phyloP scores from a whole-genome alignment of 805 yeast genomes.

The Candida andamanensis region DNA sequence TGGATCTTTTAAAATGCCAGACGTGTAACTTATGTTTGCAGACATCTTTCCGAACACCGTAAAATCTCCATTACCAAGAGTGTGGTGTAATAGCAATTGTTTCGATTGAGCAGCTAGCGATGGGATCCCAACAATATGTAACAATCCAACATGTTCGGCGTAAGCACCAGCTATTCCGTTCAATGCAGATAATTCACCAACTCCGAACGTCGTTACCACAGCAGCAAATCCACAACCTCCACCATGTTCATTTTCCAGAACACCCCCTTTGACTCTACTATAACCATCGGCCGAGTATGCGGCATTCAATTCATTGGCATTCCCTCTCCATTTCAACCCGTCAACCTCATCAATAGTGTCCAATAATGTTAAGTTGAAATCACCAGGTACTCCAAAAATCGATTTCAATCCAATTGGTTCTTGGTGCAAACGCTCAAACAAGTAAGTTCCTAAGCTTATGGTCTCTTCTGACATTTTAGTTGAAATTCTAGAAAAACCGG shows the following conservation, averaged over 20 bases:
- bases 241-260: constrained; percentile 1
- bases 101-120: constrained; percentile 35
- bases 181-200: constrained; percentile 35
- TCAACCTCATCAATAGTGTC: constrained; percentile 38
- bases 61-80: constrained; percentile 40
- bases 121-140: constrained; percentile 38
- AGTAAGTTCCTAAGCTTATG: constrained; percentile 68
- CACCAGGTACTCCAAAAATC: constrained; percentile 79
- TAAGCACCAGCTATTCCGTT: constrained; percentile 38
- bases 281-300: constrained; percentile 43
- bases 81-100: constrained; percentile 40
- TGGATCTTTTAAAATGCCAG: constrained; percentile 60
- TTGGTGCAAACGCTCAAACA: constrained; percentile 75
- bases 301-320: constrained; percentile 40
- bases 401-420: constrained; percentile 53
- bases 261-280: constrained; percentile 29
- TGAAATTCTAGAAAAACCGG: background rate
- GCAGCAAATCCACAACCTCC: constrained; percentile 21
- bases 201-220: constrained; percentile 38
- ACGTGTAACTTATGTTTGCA: constrained; percentile 52
- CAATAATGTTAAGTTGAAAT: constrained; percentile 41
- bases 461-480: constrained; percentile 13
- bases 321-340: constrained; percentile 39
- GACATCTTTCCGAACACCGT: constrained; percentile 39
- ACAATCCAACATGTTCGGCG: constrained; percentile 37